Percentiles rank a stretch among this genome's conserved stretches.
phyloP scores from a whole-genome alignment of 306 rosid species.

The Castanea mollissima region DNA sequence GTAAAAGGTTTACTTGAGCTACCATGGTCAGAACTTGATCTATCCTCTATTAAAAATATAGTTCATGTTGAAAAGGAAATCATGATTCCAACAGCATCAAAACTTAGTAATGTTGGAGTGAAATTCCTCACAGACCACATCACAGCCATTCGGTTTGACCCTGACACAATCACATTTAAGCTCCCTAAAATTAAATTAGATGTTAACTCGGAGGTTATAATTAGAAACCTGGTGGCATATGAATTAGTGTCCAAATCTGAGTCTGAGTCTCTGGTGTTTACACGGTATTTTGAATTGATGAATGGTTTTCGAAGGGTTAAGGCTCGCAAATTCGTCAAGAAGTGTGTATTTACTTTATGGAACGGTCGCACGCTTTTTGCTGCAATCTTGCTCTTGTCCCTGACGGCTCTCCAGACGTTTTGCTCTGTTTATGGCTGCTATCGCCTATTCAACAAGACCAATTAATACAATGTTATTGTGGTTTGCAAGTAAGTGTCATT shows the following conservation, averaged over 20 bases:
- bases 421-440: conserved; percentile 17
- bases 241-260: conserved; percentile 6
- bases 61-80: neutral
- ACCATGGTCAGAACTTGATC: neutral
- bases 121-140: neutral
- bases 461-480: neutral
- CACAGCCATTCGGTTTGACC: neutral
- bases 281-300: conserved; percentile 28
- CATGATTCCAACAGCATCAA: conserved; percentile 1
- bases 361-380: neutral
- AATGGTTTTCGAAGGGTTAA: neutral
- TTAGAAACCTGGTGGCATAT: conserved; percentile 27
- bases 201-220: conserved; percentile 22
- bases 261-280: conserved; percentile 8
- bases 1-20: neutral
- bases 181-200: conserved; percentile 21
- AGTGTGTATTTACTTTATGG: conserved; percentile 12
- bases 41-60: neutral
- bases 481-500: too few species aligned
- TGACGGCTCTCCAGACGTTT: conserved; percentile 10
- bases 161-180: neutral
- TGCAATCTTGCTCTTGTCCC: conserved; percentile 1
- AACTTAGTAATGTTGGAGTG: neutral
- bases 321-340: neutral
- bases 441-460: neutral